Evolutionary conservation across 305 asterid species (phyloP).

Genomic region (Euphrasia arctica): DNA sequence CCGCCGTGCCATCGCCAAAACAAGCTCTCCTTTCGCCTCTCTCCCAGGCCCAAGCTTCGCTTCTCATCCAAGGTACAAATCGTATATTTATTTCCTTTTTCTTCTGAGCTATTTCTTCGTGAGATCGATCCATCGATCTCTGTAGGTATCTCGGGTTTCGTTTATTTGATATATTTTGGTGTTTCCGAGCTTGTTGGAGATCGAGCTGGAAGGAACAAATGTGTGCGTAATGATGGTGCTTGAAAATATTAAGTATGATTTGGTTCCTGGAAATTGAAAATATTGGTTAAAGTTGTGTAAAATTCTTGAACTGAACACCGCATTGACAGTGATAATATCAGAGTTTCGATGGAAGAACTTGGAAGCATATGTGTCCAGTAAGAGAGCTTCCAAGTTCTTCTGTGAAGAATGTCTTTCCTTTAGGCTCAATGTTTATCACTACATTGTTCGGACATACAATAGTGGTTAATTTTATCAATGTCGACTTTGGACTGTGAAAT

Average conservation of each 20-base stretch:
- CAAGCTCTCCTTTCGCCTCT: conserved; percentile 39
- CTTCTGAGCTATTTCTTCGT: conserved; percentile 7
- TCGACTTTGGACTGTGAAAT: too few relatives aligned
- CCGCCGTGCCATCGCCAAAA: conserved; percentile 26
- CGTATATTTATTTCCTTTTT: not conserved
- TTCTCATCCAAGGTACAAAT: conserved; percentile 48
- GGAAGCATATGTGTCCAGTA: not conserved
- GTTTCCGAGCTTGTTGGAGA: conserved; percentile 31
- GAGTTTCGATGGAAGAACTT: conserved; percentile 10
- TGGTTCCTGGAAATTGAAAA: conserved; percentile 3
- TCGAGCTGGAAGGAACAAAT: conserved; percentile 20
- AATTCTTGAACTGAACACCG: not conserved
- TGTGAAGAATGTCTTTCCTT: not conserved
- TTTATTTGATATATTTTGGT: not conserved
- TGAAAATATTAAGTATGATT: not conserved
- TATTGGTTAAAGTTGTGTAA: not conserved
- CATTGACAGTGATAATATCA: not conserved
- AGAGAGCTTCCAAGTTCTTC: too few relatives aligned
- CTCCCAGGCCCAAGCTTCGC: conserved; percentile 49
- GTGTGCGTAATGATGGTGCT: conserved; percentile 2
- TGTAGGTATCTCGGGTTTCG: conserved; percentile 1
- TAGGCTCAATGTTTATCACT: not conserved
- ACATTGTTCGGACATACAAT: too few relatives aligned
- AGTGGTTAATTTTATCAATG: too few relatives aligned
- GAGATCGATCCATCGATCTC: conserved; percentile 30